Conservation (phyloP, 768 basidiomycete species). For the Tulasnella sp. region DNA sequence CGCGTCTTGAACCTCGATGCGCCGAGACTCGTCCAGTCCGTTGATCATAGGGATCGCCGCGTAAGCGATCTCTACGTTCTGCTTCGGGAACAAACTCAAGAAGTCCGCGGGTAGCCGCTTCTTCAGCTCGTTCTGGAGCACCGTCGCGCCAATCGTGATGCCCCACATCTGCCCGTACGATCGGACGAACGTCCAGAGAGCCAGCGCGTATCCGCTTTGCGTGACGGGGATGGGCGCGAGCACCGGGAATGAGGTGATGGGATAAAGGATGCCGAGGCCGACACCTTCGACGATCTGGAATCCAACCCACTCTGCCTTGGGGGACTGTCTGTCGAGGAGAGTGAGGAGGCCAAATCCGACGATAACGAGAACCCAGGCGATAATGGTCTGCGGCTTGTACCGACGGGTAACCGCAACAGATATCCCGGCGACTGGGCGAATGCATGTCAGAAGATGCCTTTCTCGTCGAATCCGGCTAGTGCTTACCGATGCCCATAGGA, state of each 20-base stretch:
- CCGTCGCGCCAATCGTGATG: conserved; percentile 53
- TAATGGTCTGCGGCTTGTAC: conserved; percentile 48
- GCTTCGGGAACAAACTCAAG: conserved; percentile 42
- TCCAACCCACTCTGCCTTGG: conserved; percentile 31
- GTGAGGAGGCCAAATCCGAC: conserved; percentile 47
- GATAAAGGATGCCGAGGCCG: conserved; percentile 27
- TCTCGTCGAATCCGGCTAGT: background rate
- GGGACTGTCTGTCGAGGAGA: conserved; percentile 5
- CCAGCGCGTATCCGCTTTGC: conserved; percentile 37
- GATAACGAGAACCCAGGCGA: conserved; percentile 47
- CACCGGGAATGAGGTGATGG: conserved; percentile 42
- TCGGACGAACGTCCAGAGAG: conserved; percentile 41
- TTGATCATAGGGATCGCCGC: conserved; percentile 38
- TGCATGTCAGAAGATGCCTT: background rate
- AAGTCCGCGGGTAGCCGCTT: conserved; percentile 50
- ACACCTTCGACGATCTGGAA: conserved; percentile 34
- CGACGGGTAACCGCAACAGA: conserved; percentile 36
- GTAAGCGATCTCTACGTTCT: conserved; percentile 42
- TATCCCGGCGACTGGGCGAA: background rate
- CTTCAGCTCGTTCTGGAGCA: conserved; percentile 57
- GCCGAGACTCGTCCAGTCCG: conserved; percentile 28
- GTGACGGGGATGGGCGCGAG: conserved; percentile 39
- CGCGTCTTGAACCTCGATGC: conserved; percentile 35
- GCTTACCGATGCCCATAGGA: conserved; percentile 45
- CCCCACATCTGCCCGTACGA: conserved; percentile 38